phyloP scores from a whole-genome alignment of 495 filamentous ascomycete genomes.

The Stereocaulon alpinum region DNA sequence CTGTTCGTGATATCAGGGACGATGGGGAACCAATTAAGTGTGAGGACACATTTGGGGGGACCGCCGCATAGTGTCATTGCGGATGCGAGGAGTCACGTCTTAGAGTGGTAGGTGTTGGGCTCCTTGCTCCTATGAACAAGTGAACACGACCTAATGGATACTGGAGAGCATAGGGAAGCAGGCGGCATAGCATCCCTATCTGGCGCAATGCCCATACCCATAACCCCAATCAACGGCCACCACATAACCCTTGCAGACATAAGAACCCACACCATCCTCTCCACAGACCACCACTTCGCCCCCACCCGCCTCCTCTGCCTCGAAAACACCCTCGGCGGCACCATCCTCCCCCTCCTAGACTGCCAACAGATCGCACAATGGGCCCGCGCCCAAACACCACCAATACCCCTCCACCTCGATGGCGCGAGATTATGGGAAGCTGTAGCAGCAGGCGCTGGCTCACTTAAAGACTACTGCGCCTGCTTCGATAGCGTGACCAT shows the following conservation, averaged over 20 bases:
- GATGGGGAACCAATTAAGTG: constrained; percentile 56
- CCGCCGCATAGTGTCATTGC: constrained; percentile 43
- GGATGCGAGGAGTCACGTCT: constrained; percentile 39
- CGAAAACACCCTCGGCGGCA: constrained; percentile 76
- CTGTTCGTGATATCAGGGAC: constrained; percentile 80
- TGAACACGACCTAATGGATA: neutral
- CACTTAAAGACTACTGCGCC: constrained; percentile 54
- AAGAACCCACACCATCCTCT: constrained; percentile 37
- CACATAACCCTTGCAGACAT: constrained; percentile 73
- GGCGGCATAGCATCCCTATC: constrained; percentile 40
- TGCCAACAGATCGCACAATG: constrained; percentile 56
- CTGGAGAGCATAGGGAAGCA: constrained; percentile 29
- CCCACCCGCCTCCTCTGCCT: constrained; percentile 73
- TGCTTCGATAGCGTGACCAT: constrained; percentile 73
- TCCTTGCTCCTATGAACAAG: too few relatives aligned
- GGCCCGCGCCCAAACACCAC: constrained; percentile 45
- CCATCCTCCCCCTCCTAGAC: constrained; percentile 65
- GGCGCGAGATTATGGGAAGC: constrained; percentile 81
- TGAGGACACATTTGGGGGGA: constrained; percentile 37
- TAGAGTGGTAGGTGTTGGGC: constrained; percentile 21
- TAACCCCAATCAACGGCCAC: constrained; percentile 48
- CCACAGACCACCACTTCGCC: constrained; percentile 38
- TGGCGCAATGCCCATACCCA: constrained; percentile 32
- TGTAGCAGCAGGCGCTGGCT: constrained; percentile 42
- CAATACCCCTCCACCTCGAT: constrained; percentile 68